Percentiles rank a stretch among this genome's conserved stretches.
phyloP scores from a whole-genome alignment of 2,329 filamentous ascomycete species.

The Paracoccidioides brasiliensis region DNA sequence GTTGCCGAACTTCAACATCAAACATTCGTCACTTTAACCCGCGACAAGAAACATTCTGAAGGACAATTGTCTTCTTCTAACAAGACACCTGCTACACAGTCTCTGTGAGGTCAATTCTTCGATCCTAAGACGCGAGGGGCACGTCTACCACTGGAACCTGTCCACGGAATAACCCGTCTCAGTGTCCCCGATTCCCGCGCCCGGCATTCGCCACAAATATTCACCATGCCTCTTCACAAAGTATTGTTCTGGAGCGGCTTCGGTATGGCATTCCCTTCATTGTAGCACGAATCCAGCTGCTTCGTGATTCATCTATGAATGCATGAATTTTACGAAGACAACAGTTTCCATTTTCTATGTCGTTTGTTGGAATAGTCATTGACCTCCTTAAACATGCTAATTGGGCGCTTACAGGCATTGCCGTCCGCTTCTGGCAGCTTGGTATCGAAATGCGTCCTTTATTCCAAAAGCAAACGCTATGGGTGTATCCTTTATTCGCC shows the following conservation, averaged over 20 bases:
- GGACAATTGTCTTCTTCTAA: background rate
- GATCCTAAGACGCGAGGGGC: background rate
- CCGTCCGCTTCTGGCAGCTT: slow-evolving; percentile 88
- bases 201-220: slow-evolving; percentile 7
- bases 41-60: background rate
- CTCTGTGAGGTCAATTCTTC: slow-evolving; percentile 1
- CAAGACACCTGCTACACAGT: background rate
- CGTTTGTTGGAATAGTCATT: no score
- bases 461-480: slow-evolving; percentile 70
- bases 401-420: slow-evolving; percentile 51
- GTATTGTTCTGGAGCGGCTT: slow-evolving; percentile 54
- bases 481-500: slow-evolving; percentile 85
- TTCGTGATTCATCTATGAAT: background rate
- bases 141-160: background rate
- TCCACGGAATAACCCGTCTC: background rate
- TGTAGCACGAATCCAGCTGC: background rate
- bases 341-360: background rate
- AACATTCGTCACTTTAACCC: background rate
- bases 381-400: background rate
- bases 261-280: slow-evolving; percentile 48
- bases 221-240: slow-evolving; percentile 36
- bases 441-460: slow-evolving; percentile 97
- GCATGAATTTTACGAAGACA: background rate
- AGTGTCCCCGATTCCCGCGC: background rate
- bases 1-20: background rate